A percentile compares a stretch with the other conserved stretches of the same genome.
phyloP scores from a whole-genome alignment of 495 filamentous ascomycete species.

The Annulohypoxylon bovei region DNA sequence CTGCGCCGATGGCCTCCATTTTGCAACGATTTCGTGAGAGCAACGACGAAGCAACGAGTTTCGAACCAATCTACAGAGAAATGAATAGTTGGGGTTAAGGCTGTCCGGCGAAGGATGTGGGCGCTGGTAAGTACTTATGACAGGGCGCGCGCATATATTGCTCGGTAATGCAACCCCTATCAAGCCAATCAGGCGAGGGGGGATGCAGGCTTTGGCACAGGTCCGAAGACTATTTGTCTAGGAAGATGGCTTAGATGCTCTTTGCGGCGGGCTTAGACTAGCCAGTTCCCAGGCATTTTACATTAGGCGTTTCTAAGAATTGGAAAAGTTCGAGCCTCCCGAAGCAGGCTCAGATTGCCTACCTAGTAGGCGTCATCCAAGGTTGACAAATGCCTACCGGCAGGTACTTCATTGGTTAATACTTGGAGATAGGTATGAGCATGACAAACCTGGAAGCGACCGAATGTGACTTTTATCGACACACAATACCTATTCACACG shows the following conservation, averaged over 20 bases:
- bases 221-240: not conserved
- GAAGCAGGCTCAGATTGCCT: not conserved
- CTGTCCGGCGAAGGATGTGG: not conserved
- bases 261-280: not conserved
- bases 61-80: not conserved
- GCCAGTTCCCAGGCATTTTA: not conserved
- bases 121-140: not conserved
- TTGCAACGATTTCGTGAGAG: not conserved
- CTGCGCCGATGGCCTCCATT: constrained; percentile 31
- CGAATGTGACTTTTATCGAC: not conserved
- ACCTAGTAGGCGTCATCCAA: not conserved
- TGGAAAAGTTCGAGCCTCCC: not conserved
- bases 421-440: no score
- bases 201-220: constrained; percentile 9
- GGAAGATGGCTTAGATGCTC: not conserved
- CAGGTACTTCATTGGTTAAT: no score
- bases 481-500: not conserved
- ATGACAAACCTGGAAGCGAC: no score
- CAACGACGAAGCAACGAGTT: not conserved
- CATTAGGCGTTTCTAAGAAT: not conserved
- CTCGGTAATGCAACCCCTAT: not conserved
- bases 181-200: not conserved
- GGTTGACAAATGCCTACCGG: not conserved
- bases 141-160: not conserved
- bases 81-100: not conserved